phyloP scores from a whole-genome alignment of 2,329 filamentous ascomycete genomes.

The Orbilia quercus region DNA sequence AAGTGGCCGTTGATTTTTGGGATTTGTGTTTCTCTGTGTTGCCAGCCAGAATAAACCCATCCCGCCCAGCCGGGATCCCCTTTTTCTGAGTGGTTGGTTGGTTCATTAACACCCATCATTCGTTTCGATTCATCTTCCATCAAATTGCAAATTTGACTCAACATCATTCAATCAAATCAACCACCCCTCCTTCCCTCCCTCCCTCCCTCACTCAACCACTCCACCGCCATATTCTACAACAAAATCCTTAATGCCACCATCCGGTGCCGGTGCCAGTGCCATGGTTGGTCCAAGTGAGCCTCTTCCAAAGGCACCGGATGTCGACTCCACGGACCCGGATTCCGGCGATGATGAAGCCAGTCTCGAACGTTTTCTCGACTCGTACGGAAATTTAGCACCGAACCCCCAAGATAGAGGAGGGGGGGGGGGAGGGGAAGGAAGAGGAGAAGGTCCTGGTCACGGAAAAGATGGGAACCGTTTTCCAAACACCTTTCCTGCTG shows the following conservation, averaged over 20 bases:
- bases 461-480: constrained; percentile 2
- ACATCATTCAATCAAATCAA: neutral
- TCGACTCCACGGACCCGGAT: constrained; percentile 17
- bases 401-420: constrained; percentile 28
- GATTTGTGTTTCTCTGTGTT: neutral
- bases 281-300: constrained; percentile 15
- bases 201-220: too few species aligned
- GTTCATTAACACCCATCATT: too few species aligned
- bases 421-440: too few species aligned
- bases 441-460: constrained; percentile 9
- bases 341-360: constrained; percentile 32
- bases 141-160: neutral
- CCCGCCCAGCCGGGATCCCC: constrained; percentile 16
- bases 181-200: too few species aligned
- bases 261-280: constrained; percentile 15
- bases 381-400: constrained; percentile 18
- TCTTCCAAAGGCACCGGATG: constrained; percentile 43
- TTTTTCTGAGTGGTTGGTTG: constrained; percentile 18
- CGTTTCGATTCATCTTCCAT: too few species aligned
- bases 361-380: constrained; percentile 43
- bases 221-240: neutral
- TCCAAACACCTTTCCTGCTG: constrained; percentile 27
- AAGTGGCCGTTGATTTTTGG: neutral
- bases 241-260: constrained; percentile 36
- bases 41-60: constrained; percentile 3